Percentiles rank a stretch among this genome's conserved stretches.
These are phyloP conservation scores for Paramecium octaurelia DNA, from an alignment of 73 alveolate species.

Conservation along the genomic window DNA sequence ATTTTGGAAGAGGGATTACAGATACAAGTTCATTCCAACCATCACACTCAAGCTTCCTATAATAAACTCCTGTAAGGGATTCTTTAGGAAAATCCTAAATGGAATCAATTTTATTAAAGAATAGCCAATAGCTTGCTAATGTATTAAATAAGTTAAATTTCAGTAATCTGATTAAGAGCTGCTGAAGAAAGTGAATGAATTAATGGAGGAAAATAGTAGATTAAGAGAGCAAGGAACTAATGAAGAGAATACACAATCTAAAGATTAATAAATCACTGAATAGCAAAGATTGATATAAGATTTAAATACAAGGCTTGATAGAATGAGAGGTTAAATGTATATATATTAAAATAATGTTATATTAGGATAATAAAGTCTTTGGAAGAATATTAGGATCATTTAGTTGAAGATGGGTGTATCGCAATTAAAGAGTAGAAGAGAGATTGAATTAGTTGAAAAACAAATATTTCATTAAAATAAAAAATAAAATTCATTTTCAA, in stretches of 20 bases:
- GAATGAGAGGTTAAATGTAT: not conserved
- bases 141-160: not conserved
- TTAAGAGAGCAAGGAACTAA: not conserved
- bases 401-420: not conserved
- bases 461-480: not conserved
- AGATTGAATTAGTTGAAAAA: not conserved
- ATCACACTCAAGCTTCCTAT: not conserved
- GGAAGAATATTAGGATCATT: not conserved
- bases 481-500: not conserved
- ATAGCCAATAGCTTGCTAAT: not conserved
- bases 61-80: not conserved
- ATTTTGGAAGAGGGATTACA: not conserved
- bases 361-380: not conserved
- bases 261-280: not conserved
- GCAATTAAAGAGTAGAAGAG: not conserved
- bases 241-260: not conserved
- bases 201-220: not conserved
- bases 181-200: not conserved
- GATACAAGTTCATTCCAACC: slow-evolving; percentile 31
- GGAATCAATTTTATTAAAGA: not conserved
- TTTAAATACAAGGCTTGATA: not conserved
- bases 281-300: not conserved
- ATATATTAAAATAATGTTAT: not conserved
- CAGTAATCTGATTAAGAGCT: not conserved
- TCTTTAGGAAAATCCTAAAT: not conserved